Evolutionary conservation across 768 basidiomycete species (phyloP).

Genomic region (Pleurotus eryngii): DNA sequence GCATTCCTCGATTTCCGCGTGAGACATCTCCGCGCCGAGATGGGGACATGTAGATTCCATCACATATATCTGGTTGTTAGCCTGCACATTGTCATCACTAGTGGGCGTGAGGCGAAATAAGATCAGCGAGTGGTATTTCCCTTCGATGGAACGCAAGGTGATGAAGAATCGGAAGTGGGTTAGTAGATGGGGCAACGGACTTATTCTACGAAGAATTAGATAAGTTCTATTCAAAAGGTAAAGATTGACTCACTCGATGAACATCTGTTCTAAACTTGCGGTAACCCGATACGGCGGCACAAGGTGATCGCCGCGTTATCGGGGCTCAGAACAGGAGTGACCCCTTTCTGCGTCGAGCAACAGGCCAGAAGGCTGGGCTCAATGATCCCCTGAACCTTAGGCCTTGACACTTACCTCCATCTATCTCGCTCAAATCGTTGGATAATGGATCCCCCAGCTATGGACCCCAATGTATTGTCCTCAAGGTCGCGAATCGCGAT

Average conservation of each 20-base stretch:
- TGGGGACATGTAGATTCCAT: constrained; percentile 85
- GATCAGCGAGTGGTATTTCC: constrained; percentile 58
- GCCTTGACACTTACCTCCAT: too few species aligned
- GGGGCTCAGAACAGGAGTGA: too few species aligned
- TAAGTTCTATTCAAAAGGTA: too few species aligned
- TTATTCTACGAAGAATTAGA: constrained; percentile 30
- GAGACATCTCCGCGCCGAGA: constrained; percentile 75
- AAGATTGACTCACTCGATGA: too few species aligned
- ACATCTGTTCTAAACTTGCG: too few species aligned
- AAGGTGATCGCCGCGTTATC: too few species aligned
- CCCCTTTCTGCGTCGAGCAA: too few species aligned
- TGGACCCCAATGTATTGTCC: constrained; percentile 2
- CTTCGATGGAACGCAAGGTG: constrained; percentile 56
- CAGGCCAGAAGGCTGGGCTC: too few species aligned
- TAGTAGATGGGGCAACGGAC: constrained; percentile 38
- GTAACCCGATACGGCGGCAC: too few species aligned
- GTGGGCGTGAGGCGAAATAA: constrained; percentile 56
- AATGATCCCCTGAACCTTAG: too few species aligned
- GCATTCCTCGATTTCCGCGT: constrained; percentile 75
- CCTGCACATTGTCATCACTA: constrained; percentile 1
- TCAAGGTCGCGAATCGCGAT: constrained; percentile 10
- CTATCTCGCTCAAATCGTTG: too few species aligned
- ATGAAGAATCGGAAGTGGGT: constrained; percentile 60
- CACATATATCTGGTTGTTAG: constrained; percentile 51
- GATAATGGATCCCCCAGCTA: constrained; percentile 8